Evolutionary conservation across 2,329 filamentous ascomycete species (phyloP).

Genomic region (Ceratocystiopsis brevicomis): DNA sequence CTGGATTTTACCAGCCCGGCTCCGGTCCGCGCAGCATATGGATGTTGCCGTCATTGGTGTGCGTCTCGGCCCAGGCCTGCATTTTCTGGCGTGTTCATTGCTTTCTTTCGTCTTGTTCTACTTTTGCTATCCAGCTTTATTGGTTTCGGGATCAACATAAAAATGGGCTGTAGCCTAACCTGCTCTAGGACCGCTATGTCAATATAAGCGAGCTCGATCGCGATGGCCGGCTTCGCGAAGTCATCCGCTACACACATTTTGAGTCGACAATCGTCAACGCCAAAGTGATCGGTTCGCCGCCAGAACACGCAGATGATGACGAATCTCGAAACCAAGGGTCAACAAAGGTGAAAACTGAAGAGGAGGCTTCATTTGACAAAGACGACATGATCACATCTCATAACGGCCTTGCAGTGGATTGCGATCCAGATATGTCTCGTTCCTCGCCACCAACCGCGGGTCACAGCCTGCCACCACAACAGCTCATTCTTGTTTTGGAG

Average conservation of each 20-base stretch:
- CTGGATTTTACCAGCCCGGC: constrained; percentile 60
- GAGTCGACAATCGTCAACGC: constrained; percentile 62
- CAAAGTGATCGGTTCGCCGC: constrained; percentile 46
- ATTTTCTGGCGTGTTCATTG: not conserved
- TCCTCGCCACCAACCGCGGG: not conserved
- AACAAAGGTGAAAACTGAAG: constrained; percentile 20
- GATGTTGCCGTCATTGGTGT: constrained; percentile 77
- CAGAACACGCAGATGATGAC: constrained; percentile 16
- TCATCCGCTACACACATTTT: constrained; percentile 67
- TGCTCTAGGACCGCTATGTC: constrained; percentile 49
- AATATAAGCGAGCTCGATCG: constrained; percentile 58
- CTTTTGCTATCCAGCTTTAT: too few relatives aligned
- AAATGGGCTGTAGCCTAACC: not conserved
- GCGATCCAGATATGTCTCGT: too few relatives aligned
- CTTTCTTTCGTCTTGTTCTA: not conserved
- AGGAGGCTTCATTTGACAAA: constrained; percentile 13
- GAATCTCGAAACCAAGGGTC: constrained; percentile 13
- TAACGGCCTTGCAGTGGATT: too few relatives aligned
- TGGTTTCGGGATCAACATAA: not conserved
- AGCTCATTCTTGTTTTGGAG: constrained; percentile 59
- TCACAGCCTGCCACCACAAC: constrained; percentile 47
- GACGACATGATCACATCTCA: not conserved
- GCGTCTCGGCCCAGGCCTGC: constrained; percentile 17
- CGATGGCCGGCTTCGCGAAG: constrained; percentile 52
- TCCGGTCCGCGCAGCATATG: constrained; percentile 50